Conservation (phyloP, 1,139 yeast genomes). For the Debaryomycetaceae sp. region DNA sequence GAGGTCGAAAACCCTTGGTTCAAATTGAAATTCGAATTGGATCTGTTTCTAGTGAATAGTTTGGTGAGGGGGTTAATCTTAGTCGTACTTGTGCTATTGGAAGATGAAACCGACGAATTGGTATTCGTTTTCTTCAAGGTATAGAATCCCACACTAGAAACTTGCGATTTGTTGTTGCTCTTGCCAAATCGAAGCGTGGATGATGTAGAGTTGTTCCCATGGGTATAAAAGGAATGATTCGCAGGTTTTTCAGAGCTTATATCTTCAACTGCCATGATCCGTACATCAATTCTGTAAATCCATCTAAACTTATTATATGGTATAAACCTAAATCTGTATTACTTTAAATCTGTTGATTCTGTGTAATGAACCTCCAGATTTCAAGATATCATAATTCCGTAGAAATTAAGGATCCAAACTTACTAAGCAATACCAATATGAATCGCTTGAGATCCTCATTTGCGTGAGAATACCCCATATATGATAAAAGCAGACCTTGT, state of each 20-base stretch:
- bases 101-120: constrained; percentile 28
- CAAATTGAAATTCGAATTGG: constrained; percentile 16
- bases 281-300: neutral
- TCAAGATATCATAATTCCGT: too few relatives aligned
- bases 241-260: neutral
- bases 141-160: constrained; percentile 42
- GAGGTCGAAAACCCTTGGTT: neutral
- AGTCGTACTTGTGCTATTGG: constrained; percentile 18
- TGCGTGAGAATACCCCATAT: too few relatives aligned
- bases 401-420: too few relatives aligned
- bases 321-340: too few relatives aligned
- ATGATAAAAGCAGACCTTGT: too few relatives aligned
- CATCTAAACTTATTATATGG: too few relatives aligned
- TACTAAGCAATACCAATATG: too few relatives aligned
- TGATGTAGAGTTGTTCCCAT: constrained; percentile 20
- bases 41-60: constrained; percentile 34
- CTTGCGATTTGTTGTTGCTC: constrained; percentile 18
- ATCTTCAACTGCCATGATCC: neutral
- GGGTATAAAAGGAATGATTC: constrained; percentile 6
- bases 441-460: too few relatives aligned
- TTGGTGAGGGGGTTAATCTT: constrained; percentile 28
- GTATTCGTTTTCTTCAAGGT: constrained; percentile 35
- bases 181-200: constrained; percentile 12
- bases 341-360: neutral
- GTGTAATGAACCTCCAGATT: neutral